Evolutionary conservation across 148 eudicot species (phyloP).

Genomic region (Silene uniflora): DNA sequence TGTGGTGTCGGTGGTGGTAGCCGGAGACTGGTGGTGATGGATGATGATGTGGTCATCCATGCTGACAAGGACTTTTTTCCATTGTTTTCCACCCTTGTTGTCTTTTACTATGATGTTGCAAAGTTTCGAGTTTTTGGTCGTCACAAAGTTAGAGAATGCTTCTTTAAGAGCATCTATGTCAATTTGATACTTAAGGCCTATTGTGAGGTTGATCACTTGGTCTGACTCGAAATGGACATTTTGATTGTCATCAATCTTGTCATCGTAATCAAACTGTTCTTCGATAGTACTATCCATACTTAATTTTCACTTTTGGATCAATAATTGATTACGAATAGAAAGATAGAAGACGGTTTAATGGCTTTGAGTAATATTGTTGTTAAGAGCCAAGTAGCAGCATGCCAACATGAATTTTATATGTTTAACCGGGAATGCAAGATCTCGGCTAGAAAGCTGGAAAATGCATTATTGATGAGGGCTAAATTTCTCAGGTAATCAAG

Average conservation of each 20-base stretch:
- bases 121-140: slow-evolving; percentile 62
- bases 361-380: no score
- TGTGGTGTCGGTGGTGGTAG: neutral
- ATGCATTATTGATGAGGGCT: neutral
- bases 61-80: slow-evolving; percentile 46
- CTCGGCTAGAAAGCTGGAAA: neutral
- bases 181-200: slow-evolving; percentile 34
- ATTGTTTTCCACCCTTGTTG: slow-evolving; percentile 35
- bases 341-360: neutral
- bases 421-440: neutral
- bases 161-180: slow-evolving; percentile 32
- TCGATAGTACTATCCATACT: neutral
- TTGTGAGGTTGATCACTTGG: slow-evolving; percentile 44
- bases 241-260: neutral
- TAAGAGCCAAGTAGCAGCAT: neutral
- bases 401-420: neutral
- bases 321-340: no score
- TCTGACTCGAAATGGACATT: slow-evolving; percentile 23
- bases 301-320: neutral
- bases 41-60: slow-evolving; percentile 48
- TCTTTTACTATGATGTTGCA: slow-evolving; percentile 52
- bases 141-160: slow-evolving; percentile 27
- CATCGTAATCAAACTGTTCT: neutral
- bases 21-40: slow-evolving; percentile 4
- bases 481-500: no score